A percentile compares a stretch with the other conserved stretches of the same genome.
These are phyloP conservation scores for Hygrophorus pudorinus DNA, from an alignment of 768 basidiomycete species.

Conservation along the genomic window DNA sequence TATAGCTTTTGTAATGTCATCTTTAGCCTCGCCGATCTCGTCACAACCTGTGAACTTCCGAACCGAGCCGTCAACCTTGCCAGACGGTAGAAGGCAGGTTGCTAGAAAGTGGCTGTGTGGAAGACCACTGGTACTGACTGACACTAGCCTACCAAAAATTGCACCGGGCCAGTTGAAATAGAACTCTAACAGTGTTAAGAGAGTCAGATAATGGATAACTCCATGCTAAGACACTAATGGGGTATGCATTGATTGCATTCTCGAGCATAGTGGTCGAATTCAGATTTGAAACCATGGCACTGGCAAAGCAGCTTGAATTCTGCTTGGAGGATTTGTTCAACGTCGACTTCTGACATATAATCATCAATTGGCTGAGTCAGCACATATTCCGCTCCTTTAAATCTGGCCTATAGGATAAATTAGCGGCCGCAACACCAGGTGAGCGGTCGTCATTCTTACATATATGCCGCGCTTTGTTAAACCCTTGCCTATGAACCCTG, in stretches of 20 bases:
- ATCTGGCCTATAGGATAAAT: background rate
- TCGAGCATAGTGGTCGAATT: background rate
- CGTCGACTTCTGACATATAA: background rate
- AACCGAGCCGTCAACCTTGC: constrained; percentile 4
- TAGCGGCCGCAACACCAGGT: no score
- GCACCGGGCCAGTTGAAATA: constrained; percentile 7
- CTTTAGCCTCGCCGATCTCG: constrained; percentile 8
- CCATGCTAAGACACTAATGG: background rate
- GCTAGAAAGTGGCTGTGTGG: constrained; percentile 10
- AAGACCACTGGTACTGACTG: background rate
- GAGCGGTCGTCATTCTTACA: no score
- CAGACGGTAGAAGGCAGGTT: constrained; percentile 11
- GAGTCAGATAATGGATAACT: no score
- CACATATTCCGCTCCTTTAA: background rate
- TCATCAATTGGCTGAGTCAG: background rate
- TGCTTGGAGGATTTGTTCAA: background rate
- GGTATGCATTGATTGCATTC: background rate
- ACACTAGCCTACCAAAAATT: constrained; percentile 8
- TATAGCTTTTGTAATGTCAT: constrained; percentile 9
- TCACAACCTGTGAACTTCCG: constrained; percentile 15
- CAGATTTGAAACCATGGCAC: background rate
- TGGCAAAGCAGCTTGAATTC: background rate
- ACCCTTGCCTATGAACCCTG: background rate
- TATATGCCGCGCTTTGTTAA: background rate
- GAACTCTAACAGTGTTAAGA: constrained; percentile 6